Percentiles rank a stretch among this genome's conserved stretches.
Conservation (phyloP, 495 filamentous ascomycete genomes). For the Cryomyces antarcticus region DNA sequence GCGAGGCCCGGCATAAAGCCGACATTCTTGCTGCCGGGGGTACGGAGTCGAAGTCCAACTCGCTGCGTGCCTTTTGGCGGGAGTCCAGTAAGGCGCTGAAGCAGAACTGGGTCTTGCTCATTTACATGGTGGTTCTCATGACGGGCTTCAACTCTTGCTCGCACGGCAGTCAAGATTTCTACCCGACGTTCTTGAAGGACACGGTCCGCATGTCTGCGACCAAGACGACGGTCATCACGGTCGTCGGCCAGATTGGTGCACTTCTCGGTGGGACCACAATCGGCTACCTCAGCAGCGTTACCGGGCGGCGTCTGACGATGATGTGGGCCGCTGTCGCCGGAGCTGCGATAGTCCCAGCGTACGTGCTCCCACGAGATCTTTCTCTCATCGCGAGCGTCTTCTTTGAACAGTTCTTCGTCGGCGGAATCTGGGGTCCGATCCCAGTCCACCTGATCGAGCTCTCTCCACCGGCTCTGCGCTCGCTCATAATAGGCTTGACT, state of each 20-base stretch:
- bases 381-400: conserved; percentile 16
- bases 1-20: too few relatives aligned
- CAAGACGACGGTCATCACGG: conserved; percentile 19
- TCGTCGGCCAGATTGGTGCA: conserved; percentile 18
- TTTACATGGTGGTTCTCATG: conserved; percentile 25
- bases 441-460: conserved; percentile 21
- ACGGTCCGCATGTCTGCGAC: conserved; percentile 16
- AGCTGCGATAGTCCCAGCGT: conserved; percentile 17
- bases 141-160: conserved; percentile 23
- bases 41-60: too few relatives aligned
- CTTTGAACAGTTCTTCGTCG: conserved; percentile 21
- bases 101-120: conserved; percentile 22
- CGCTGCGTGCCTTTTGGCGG: conserved; percentile 11
- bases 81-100: conserved; percentile 13
- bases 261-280: conserved; percentile 16
- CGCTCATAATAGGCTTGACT: conserved; percentile 17
- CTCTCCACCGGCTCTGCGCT: conserved; percentile 15
- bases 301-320: conserved; percentile 21
- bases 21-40: too few relatives aligned
- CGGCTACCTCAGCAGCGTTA: conserved; percentile 20
- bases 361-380: conserved; percentile 15
- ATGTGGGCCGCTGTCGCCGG: conserved; percentile 17
- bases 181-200: conserved; percentile 23
- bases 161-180: conserved; percentile 27
- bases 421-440: conserved; percentile 15